Evolutionary conservation across 2,329 filamentous ascomycete genomes (phyloP).

Genomic region (Grosmannia penicillata): DNA sequence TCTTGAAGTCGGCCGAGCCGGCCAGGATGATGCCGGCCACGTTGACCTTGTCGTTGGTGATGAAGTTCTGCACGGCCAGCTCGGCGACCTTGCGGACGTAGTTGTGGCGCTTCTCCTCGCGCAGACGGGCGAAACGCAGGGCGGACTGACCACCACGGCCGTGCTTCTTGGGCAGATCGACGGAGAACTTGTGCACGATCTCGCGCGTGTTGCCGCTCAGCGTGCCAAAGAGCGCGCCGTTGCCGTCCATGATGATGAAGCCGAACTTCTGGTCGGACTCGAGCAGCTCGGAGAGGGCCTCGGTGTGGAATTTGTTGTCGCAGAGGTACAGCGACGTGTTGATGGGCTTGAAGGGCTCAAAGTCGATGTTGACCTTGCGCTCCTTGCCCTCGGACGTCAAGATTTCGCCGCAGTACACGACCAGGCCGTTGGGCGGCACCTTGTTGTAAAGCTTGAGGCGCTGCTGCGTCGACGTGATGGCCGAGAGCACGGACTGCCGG

Average conservation of each 20-base stretch:
- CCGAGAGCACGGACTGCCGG: constrained; percentile 90
- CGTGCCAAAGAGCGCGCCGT: constrained; percentile 92
- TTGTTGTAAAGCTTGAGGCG: constrained; percentile 98
- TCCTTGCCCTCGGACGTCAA: constrained; percentile 97
- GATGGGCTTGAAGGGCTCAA: constrained; percentile 99
- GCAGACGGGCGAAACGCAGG: constrained; percentile 95
- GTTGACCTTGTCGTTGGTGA: constrained; percentile 96
- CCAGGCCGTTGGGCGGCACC: constrained; percentile 91
- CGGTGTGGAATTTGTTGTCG: constrained; percentile 99
- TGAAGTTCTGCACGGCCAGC: constrained; percentile 96
- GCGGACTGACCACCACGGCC: constrained; percentile 99
- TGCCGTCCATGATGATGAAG: constrained; percentile 99
- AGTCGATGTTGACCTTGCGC: constrained; percentile 99
- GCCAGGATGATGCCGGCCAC: constrained; percentile 90
- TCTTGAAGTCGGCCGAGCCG: constrained; percentile 98
- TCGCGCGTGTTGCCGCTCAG: constrained; percentile 95
- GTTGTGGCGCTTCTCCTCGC: constrained; percentile 99
- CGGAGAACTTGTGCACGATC: constrained; percentile 92
- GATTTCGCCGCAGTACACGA: constrained; percentile 99
- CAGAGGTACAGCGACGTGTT: constrained; percentile 98
- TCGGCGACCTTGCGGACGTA: constrained; percentile 98
- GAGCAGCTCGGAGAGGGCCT: constrained; percentile 88
- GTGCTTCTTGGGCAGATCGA: constrained; percentile 99
- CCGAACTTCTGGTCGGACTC: constrained; percentile 99
- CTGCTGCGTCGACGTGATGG: constrained; percentile 98